phyloP scores from a whole-genome alignment of 257 asterid genomes.

The Lithospermum erythrorhizon region DNA sequence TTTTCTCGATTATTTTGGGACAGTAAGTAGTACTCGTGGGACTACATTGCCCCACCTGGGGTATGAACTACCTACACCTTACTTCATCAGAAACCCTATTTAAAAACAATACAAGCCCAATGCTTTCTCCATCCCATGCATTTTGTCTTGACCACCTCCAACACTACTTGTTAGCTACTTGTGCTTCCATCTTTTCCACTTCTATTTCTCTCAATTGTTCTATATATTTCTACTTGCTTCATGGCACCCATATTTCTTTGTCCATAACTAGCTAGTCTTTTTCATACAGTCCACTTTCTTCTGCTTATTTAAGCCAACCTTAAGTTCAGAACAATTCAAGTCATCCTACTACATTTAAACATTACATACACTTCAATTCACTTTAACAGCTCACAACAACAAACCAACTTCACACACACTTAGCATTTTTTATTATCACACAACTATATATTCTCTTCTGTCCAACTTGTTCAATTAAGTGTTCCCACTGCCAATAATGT shows the following conservation, averaged over 20 bases:
- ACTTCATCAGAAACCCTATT: constrained; percentile 2
- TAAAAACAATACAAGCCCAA: constrained; percentile 43
- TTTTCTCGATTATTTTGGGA: too few relatives aligned
- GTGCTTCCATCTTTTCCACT: background rate
- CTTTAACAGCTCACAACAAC: too few relatives aligned
- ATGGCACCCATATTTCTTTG: constrained; percentile 25
- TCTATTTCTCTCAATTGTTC: background rate
- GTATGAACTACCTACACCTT: too few relatives aligned
- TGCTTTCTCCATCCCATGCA: constrained; percentile 59
- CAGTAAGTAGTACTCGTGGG: too few relatives aligned
- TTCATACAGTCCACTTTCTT: background rate
- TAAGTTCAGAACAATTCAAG: constrained; percentile 1
- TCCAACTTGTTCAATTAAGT: background rate
- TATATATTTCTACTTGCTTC: constrained; percentile 9
- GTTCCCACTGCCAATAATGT: constrained; percentile 33
- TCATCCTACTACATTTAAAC: background rate
- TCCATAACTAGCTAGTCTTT: constrained; percentile 37
- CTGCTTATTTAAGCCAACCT: constrained; percentile 14
- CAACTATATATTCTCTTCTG: background rate
- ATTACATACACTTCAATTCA: too few relatives aligned
- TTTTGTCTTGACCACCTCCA: constrained; percentile 61
- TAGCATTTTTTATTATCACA: background rate
- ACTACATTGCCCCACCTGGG: too few relatives aligned
- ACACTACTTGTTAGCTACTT: constrained; percentile 26
- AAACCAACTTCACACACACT: background rate